phyloP scores from a whole-genome alignment of 768 basidiomycete genomes.

The Strobilomyces confusus region DNA sequence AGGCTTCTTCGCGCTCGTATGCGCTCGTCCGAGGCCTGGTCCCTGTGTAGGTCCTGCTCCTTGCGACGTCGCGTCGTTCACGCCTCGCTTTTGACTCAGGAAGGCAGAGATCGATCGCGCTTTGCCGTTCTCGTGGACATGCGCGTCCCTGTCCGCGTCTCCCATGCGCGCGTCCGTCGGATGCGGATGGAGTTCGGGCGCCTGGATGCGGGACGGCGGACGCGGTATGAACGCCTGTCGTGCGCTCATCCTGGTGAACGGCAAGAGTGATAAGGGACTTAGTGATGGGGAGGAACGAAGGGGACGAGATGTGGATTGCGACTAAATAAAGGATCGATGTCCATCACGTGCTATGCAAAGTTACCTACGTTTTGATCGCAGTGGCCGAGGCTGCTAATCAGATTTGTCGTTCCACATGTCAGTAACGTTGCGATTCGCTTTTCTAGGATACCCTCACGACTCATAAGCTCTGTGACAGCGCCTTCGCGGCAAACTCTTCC shows the following conservation, averaged over 20 bases:
- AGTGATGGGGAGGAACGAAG: not conserved
- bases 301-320: not conserved
- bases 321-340: slow-evolving; percentile 1
- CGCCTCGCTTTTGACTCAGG: slow-evolving; percentile 17
- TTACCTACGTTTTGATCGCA: not conserved
- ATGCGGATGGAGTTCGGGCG: slow-evolving; percentile 8
- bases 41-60: slow-evolving; percentile 1
- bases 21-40: slow-evolving; percentile 3
- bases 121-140: slow-evolving; percentile 10
- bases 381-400: not conserved
- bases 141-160: slow-evolving; percentile 8
- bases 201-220: slow-evolving; percentile 8
- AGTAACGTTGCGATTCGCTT: too few relatives aligned
- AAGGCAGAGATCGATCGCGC: slow-evolving; percentile 21
- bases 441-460: too few relatives aligned
- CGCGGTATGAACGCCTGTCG: slow-evolving; percentile 26
- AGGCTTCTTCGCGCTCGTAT: slow-evolving; percentile 5
- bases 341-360: slow-evolving; percentile 11
- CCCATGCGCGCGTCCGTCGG: not conserved
- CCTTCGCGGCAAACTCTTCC: too few relatives aligned
- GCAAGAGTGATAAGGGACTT: not conserved
- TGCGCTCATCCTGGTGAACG: slow-evolving; percentile 20
- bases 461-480: too few relatives aligned
- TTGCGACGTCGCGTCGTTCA: not conserved
- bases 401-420: too few relatives aligned